A percentile compares a stretch with the other conserved stretches of the same genome.
phyloP scores from a whole-genome alignment of 2,329 filamentous ascomycete species.

The Microdochium trichocladiopsis region DNA sequence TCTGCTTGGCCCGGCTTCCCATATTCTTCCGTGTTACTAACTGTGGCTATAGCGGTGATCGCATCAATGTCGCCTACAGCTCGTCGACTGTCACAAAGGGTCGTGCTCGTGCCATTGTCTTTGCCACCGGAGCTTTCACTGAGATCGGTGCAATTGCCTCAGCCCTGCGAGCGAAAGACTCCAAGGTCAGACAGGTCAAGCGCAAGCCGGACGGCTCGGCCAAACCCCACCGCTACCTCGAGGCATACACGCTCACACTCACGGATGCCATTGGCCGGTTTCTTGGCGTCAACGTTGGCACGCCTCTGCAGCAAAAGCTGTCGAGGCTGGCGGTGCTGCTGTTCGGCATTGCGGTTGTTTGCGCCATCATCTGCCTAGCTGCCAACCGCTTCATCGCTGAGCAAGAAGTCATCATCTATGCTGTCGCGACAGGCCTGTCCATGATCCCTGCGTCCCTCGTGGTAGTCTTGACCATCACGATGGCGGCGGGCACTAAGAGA shows the following conservation, averaged over 20 bases:
- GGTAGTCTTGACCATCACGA: conserved; percentile 61
- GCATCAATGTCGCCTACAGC: conserved; percentile 56
- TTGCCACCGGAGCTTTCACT: conserved; percentile 52
- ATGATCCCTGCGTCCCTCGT: conserved; percentile 57
- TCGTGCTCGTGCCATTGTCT: conserved; percentile 51
- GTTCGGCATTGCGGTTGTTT: conserved; percentile 60
- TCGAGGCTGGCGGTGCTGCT: conserved; percentile 60
- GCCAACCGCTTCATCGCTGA: conserved; percentile 50
- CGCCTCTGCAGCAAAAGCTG: conserved; percentile 62
- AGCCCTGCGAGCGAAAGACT: conserved; percentile 50
- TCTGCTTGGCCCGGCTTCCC: background rate
- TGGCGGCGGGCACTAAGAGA: conserved; percentile 50
- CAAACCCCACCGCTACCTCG: conserved; percentile 42
- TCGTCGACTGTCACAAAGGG: conserved; percentile 57
- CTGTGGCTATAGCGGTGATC: conserved; percentile 34
- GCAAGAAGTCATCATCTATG: conserved; percentile 57
- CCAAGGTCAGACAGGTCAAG: conserved; percentile 41
- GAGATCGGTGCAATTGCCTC: conserved; percentile 60
- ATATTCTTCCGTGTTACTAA: too few relatives aligned
- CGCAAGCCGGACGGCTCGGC: conserved; percentile 43
- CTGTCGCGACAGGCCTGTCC: conserved; percentile 48
- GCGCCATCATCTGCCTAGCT: conserved; percentile 61
- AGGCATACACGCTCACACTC: conserved; percentile 39
- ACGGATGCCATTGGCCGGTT: conserved; percentile 55
- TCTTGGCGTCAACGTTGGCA: conserved; percentile 61